These are phyloP conservation scores for Chlorella ohadii DNA, from an alignment of 139 green algal genomes.

Conservation along the genomic window DNA sequence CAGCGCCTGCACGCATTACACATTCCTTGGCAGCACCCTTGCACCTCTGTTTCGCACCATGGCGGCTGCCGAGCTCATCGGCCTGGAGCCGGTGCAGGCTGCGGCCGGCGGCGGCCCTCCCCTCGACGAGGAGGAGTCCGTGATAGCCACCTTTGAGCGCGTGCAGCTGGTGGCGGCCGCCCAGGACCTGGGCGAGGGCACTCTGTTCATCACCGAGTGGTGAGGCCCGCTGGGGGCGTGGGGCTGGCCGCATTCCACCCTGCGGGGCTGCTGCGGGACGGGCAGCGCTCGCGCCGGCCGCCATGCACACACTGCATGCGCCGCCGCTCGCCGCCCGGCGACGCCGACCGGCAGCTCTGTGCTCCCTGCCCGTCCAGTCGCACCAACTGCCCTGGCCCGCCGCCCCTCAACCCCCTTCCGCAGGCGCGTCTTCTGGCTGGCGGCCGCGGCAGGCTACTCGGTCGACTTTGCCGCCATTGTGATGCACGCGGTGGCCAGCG, in stretches of 20 bases:
- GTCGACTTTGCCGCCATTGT: conserved; percentile 33
- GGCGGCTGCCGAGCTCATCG: conserved; percentile 18
- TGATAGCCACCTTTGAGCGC: conserved; percentile 38
- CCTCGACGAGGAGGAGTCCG: conserved; percentile 34
- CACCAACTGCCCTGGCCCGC: not conserved
- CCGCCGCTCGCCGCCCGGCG: not conserved
- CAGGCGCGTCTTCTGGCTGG: conserved; percentile 47
- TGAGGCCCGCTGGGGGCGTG: not conserved
- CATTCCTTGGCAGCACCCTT: not conserved
- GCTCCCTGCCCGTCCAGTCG: not conserved
- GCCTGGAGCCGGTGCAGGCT: not conserved
- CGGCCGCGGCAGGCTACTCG: not conserved
- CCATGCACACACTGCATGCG: conserved; percentile 6
- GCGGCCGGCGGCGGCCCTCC: conserved; percentile 6
- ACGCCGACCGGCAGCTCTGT: not conserved
- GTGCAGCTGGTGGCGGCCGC: conserved; percentile 25
- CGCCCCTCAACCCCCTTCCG: not conserved
- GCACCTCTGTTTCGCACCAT: not conserved
- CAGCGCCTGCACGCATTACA: not conserved
- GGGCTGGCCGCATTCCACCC: not conserved
- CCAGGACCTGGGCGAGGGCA: conserved; percentile 32
- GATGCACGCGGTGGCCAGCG: conserved; percentile 36
- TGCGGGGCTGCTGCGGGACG: not conserved
- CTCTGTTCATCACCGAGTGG: conserved; percentile 32
- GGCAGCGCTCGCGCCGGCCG: not conserved